Percentiles rank a stretch among this genome's conserved stretches.
phyloP scores from a whole-genome alignment of 106 monocot species.

The Allium fistulosum region DNA sequence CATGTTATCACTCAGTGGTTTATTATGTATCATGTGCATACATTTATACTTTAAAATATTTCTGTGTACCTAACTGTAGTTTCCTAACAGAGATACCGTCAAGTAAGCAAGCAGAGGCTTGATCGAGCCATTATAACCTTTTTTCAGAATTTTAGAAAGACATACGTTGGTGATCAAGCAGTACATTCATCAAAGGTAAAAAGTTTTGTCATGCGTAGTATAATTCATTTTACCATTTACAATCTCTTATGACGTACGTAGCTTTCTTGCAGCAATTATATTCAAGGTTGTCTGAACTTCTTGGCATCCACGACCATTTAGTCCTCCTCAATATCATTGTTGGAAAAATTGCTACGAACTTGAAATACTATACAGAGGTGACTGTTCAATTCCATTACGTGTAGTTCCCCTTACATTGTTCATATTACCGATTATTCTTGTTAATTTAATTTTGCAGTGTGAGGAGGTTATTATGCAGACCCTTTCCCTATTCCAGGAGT shows the following conservation, averaged over 20 bases:
- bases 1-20: too few species aligned
- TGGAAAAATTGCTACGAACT: slow-evolving; percentile 90
- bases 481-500: slow-evolving; percentile 78
- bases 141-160: slow-evolving; percentile 91
- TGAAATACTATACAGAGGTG: slow-evolving; percentile 92
- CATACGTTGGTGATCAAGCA: slow-evolving; percentile 98
- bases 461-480: slow-evolving; percentile 95
- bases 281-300: slow-evolving; percentile 82
- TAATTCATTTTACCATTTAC: too few species aligned
- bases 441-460: slow-evolving; percentile 39
- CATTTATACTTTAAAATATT: too few species aligned
- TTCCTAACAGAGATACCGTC: slow-evolving; percentile 64
- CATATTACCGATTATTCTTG: not conserved
- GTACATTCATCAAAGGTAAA: slow-evolving; percentile 96
- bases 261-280: slow-evolving; percentile 76
- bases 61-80: not conserved
- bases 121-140: slow-evolving; percentile 87
- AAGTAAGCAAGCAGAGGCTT: slow-evolving; percentile 94
- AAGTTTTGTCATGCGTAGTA: not conserved
- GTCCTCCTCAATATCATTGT: slow-evolving; percentile 93
- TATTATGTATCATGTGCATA: too few species aligned
- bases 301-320: slow-evolving; percentile 94
- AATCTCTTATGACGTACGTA: not conserved
- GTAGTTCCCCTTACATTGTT: too few species aligned
- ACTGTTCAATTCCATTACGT: slow-evolving; percentile 2